Evolutionary conservation across 2,329 filamentous ascomycete genomes (phyloP), one percentile per base, ranked within the genome.

Genomic region (Phaeophleospora eucalypticola): DNA sequence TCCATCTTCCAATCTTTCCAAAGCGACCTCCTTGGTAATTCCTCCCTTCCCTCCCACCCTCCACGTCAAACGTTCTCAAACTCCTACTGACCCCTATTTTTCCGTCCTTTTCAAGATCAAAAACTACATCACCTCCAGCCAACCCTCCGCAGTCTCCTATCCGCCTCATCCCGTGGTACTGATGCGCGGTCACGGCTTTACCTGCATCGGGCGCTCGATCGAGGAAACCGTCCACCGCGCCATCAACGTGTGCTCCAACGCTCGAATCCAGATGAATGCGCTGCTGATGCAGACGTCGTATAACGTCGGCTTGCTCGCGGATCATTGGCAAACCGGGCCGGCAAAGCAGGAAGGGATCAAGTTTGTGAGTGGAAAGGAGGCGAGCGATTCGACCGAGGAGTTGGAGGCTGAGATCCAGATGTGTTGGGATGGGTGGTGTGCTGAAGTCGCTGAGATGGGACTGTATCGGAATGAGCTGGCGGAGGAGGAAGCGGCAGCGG

Each of bases 121-220:
- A 41, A 64, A 53, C 45, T 63, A 60, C 46, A 50, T 65, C 38
- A 58, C 57, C 3, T 58, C 60, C 15, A 46, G 54, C 15, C 32
- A 55, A 3, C 29, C 57, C 3, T 18, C 41, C 2, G 45, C 53
- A 3, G 41, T 47, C 0, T 39, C 48, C 7, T 60, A 56, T 32
- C 65, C 64, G 2, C 46, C 59, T 1, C 45, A 56, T 27, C 54
- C 56, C 0, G 58, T 58, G 1, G 61, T 66, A 36, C 50, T 67
- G 14, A 69, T 73, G 61, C 69, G 71, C 43, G 65, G 67, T 1
- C 72, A 75, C 49, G 72, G 72, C 18, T 74, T 75, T 49, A 71
- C 70, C 1, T 69, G 66, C 9, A 58, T 68, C 0, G 72, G 69
- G 0, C 57, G 60, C 2, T 63, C 64, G 7, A 69, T 75, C 45